A percentile compares a stretch with the other conserved stretches of the same genome.
phyloP scores from a whole-genome alignment of 2,329 filamentous ascomycete species.

The Aureobasidium pullulans region DNA sequence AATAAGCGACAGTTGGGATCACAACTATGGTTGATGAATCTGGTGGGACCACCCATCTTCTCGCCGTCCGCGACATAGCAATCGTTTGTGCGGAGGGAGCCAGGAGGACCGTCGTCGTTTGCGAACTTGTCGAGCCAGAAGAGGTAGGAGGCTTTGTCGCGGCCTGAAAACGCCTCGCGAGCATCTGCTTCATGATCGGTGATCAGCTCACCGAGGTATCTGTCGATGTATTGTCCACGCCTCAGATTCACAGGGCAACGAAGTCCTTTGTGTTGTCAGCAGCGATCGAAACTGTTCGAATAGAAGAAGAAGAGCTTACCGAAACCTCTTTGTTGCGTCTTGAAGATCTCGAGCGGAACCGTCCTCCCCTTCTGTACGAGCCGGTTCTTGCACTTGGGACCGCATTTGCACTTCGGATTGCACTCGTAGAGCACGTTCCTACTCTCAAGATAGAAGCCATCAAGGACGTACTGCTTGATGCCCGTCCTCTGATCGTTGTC shows the following conservation, averaged over 20 bases:
- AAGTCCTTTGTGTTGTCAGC: conserved; percentile 33
- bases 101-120: conserved; percentile 46
- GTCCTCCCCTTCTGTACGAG: conserved; percentile 68
- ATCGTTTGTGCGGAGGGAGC: conserved; percentile 29
- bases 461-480: conserved; percentile 28
- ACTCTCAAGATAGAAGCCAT: conserved; percentile 36
- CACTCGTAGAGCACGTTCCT: conserved; percentile 67
- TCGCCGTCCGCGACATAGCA: conserved; percentile 55
- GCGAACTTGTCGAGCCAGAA: conserved; percentile 75
- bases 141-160: conserved; percentile 69
- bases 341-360: conserved; percentile 69
- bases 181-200: conserved; percentile 52
- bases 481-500: conserved; percentile 25
- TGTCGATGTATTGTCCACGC: conserved; percentile 71
- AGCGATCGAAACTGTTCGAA: not conserved
- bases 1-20: conserved; percentile 74
- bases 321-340: conserved; percentile 65
- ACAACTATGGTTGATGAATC: conserved; percentile 80
- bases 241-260: conserved; percentile 57
- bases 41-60: conserved; percentile 67
- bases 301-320: conserved; percentile 39
- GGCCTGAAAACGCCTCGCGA: conserved; percentile 52
- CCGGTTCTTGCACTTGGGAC: conserved; percentile 59
- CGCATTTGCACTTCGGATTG: conserved; percentile 63
- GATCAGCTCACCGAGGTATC: conserved; percentile 60